phyloP scores from a whole-genome alignment of 306 rosid genomes.

The Sicyos edulis region DNA sequence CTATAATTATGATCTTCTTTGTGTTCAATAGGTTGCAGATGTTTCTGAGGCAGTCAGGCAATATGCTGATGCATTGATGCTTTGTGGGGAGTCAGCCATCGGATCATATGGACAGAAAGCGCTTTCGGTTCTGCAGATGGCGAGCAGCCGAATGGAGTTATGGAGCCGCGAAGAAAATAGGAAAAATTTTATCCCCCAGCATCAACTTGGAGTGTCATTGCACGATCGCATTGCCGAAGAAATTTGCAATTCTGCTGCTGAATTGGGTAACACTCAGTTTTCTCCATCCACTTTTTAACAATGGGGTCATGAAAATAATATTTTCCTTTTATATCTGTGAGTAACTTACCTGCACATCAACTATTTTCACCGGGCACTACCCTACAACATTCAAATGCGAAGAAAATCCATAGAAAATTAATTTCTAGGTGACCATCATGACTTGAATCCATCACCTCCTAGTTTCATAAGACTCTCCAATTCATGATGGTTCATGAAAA shows the following conservation, averaged over 20 bases:
- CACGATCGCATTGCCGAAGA: constrained; percentile 73
- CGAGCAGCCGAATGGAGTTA: constrained; percentile 67
- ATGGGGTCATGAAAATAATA: background rate
- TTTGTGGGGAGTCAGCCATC: constrained; percentile 84
- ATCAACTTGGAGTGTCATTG: constrained; percentile 53
- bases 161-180: constrained; percentile 69
- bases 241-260: constrained; percentile 72
- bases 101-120: constrained; percentile 73
- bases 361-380: no score
- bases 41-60: constrained; percentile 86
- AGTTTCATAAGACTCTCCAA: no score
- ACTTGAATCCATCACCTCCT: no score
- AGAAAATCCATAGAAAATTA: no score
- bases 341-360: no score
- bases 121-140: constrained; percentile 59
- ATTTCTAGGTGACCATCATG: no score
- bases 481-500: background rate
- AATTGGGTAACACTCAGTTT: constrained; percentile 47
- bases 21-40: constrained; percentile 70
- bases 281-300: background rate
- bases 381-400: no score
- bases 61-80: constrained; percentile 83
- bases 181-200: constrained; percentile 36
- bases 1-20: constrained; percentile 5
- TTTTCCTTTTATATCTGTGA: background rate